Conservation (phyloP, 1,284 basidiomycete species). For the Volvariella surrecta region DNA sequence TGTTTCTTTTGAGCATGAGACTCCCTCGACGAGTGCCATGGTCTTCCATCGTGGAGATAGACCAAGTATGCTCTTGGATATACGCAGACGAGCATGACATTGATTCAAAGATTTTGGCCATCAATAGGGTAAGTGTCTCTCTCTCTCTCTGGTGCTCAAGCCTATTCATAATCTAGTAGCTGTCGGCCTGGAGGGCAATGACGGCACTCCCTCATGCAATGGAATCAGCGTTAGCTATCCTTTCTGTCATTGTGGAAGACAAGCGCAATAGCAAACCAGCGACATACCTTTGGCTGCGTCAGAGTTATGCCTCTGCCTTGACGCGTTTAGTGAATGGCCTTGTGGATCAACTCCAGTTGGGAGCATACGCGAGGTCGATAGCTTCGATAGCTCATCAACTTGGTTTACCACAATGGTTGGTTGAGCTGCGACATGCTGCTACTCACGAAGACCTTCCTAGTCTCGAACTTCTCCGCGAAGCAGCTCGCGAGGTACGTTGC, state of each 20-base stretch:
- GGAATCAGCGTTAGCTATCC: slow-evolving; percentile 62
- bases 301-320: slow-evolving; percentile 70
- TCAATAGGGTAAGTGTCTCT: slow-evolving; percentile 55
- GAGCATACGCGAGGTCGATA: slow-evolving; percentile 84
- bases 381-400: slow-evolving; percentile 82
- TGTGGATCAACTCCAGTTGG: slow-evolving; percentile 89
- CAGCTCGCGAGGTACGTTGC: slow-evolving; percentile 54
- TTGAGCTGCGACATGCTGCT: slow-evolving; percentile 91
- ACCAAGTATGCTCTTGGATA: slow-evolving; percentile 76
- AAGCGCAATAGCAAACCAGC: slow-evolving; percentile 14
- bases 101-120: slow-evolving; percentile 48
- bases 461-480: slow-evolving; percentile 72
- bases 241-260: slow-evolving; percentile 56
- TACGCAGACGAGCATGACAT: slow-evolving; percentile 61
- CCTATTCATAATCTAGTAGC: slow-evolving; percentile 28
- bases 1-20: slow-evolving; percentile 40
- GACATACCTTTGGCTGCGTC: slow-evolving; percentile 41
- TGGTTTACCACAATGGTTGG: slow-evolving; percentile 82
- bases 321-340: slow-evolving; percentile 91
- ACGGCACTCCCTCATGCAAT: slow-evolving; percentile 68
- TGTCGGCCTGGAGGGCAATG: slow-evolving; percentile 69
- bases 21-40: slow-evolving; percentile 82
- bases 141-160: neutral
- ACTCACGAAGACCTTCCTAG: slow-evolving; percentile 96
- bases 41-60: slow-evolving; percentile 67